phyloP scores from a whole-genome alignment of 2,329 filamentous ascomycete genomes.

The Penicillium sp. region DNA sequence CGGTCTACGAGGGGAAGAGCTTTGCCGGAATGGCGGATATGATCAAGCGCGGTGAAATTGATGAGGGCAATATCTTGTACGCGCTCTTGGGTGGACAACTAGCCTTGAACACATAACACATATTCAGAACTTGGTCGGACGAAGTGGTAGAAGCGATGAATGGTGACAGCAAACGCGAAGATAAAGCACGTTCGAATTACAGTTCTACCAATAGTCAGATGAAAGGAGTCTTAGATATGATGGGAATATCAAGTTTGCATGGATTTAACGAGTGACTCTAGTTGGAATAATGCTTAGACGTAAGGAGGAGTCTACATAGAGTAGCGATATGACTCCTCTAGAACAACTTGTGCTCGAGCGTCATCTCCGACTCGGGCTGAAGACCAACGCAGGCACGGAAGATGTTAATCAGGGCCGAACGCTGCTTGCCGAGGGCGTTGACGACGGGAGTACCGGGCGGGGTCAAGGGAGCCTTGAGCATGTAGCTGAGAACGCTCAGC shows the following conservation, averaged over 20 bases:
- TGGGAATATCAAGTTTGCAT: constrained; percentile 9
- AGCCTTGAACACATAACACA: constrained; percentile 67
- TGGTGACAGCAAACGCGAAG: background rate
- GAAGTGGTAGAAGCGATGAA: constrained; percentile 7
- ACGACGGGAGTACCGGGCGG: constrained; percentile 92
- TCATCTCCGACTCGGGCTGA: constrained; percentile 98
- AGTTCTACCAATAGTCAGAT: background rate
- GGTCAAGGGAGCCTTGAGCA: constrained; percentile 92
- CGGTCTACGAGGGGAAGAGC: constrained; percentile 72
- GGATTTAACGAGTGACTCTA: constrained; percentile 26
- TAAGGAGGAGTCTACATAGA: background rate
- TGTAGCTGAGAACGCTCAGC: constrained; percentile 95
- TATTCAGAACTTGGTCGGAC: constrained; percentile 49
- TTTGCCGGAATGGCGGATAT: constrained; percentile 67
- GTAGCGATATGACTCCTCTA: constrained; percentile 36
- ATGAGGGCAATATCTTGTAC: constrained; percentile 63
- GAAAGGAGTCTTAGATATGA: background rate
- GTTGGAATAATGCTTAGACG: constrained; percentile 13
- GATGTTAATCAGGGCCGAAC: constrained; percentile 90
- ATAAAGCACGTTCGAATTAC: background rate
- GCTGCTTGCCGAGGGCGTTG: constrained; percentile 94
- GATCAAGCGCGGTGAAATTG: constrained; percentile 59
- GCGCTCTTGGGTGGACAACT: constrained; percentile 67
- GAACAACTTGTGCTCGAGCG: constrained; percentile 96
- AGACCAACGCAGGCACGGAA: constrained; percentile 96